Evolutionary conservation across 2,329 filamentous ascomycete genomes (phyloP).

Genomic region (Drechslerella coelobrocha): DNA sequence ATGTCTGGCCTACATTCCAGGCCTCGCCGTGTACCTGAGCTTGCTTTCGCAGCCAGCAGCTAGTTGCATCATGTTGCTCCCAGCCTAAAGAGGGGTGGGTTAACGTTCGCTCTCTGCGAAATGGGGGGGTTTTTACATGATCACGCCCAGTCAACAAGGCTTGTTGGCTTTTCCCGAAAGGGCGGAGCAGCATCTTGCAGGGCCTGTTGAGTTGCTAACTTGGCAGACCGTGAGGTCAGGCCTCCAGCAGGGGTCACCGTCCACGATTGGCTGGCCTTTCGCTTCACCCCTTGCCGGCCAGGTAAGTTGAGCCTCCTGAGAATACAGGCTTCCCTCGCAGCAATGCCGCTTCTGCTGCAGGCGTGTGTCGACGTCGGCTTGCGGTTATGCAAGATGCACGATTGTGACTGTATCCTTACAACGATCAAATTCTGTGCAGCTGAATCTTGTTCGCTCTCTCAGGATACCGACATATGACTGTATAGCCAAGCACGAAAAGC

Average conservation of each 20-base stretch:
- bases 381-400: conserved; percentile 40
- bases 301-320: conserved; percentile 40
- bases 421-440: conserved; percentile 22
- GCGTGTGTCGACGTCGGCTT: conserved; percentile 27
- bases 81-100: conserved; percentile 17
- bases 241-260: conserved; percentile 9
- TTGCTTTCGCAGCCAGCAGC: conserved; percentile 9
- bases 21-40: conserved; percentile 36
- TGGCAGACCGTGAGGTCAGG: conserved; percentile 19
- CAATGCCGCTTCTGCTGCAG: conserved; percentile 25
- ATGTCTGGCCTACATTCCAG: conserved; percentile 23
- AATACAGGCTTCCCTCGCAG: not conserved
- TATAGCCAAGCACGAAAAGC: conserved; percentile 11
- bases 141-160: conserved; percentile 21
- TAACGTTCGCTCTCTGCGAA: conserved; percentile 50
- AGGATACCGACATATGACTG: conserved; percentile 30
- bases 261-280: conserved; percentile 19
- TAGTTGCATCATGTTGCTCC: conserved; percentile 38
- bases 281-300: conserved; percentile 31
- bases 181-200: conserved; percentile 29
- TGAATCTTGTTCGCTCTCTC: conserved; percentile 50
- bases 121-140: conserved; percentile 15
- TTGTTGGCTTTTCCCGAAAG: conserved; percentile 19
- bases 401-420: conserved; percentile 32
- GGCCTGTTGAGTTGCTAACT: conserved; percentile 13